These are phyloP conservation scores for Quercus tomentella DNA, from an alignment of 331 rosid genomes.

Conservation along the genomic window DNA sequence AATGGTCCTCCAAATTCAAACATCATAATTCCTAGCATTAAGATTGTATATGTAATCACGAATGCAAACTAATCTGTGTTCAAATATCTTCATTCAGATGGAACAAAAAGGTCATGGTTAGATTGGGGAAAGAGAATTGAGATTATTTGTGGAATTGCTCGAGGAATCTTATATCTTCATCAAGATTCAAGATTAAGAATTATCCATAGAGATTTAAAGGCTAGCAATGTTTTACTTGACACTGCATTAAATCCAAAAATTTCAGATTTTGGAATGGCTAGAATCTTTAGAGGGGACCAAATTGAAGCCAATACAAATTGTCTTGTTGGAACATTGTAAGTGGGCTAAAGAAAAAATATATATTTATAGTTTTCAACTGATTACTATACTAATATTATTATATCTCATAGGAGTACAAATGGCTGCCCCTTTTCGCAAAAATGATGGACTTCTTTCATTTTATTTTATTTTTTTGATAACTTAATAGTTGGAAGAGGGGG, in stretches of 20 bases:
- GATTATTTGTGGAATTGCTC: conserved; percentile 50
- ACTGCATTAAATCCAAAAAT: conserved; percentile 53
- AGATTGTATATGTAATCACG: too few species aligned
- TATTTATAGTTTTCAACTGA: too few species aligned
- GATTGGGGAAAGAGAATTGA: conserved; percentile 47
- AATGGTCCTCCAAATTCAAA: too few species aligned
- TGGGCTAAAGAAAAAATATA: background rate
- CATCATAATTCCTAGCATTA: too few species aligned
- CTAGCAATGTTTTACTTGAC: conserved; percentile 51
- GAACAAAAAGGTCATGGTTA: conserved; percentile 26
- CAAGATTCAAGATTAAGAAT: conserved; percentile 63
- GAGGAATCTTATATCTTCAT: conserved; percentile 64
- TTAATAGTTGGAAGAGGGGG: too few species aligned
- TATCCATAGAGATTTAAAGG: conserved; percentile 64
- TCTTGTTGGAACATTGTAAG: conserved; percentile 62
- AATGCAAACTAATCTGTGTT: too few species aligned
- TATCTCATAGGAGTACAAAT: too few species aligned
- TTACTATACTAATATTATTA: too few species aligned
- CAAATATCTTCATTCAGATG: conserved; percentile 23
- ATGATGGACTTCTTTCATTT: too few species aligned
- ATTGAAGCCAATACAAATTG: conserved; percentile 48
- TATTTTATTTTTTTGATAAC: too few species aligned
- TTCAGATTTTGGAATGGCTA: conserved; percentile 75
- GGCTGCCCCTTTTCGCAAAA: too few species aligned
- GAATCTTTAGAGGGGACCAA: conserved; percentile 55